Conservation (phyloP, 2,329 filamentous ascomycete species). For the Biscogniauxia marginata region DNA sequence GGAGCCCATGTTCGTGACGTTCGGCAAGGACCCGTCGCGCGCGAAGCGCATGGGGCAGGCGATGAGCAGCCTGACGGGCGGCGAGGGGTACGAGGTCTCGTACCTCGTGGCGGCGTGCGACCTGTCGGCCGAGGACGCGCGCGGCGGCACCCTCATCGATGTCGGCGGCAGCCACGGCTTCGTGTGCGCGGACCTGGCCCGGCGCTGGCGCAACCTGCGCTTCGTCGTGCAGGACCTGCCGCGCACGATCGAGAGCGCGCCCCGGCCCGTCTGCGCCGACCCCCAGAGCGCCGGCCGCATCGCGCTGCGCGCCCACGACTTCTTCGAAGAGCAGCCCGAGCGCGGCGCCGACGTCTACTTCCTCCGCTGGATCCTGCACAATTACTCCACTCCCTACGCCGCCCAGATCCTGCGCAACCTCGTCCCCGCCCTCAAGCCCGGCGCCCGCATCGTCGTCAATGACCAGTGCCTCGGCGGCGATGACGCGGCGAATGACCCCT, state of each 20-base stretch:
- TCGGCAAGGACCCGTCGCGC: constrained; percentile 47
- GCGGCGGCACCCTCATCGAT: constrained; percentile 53
- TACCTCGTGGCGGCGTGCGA: constrained; percentile 56
- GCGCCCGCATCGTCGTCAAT: constrained; percentile 35
- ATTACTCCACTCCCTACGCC: constrained; percentile 44
- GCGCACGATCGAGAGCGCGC: constrained; percentile 48
- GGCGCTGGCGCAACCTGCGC: constrained; percentile 46
- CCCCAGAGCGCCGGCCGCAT: constrained; percentile 16
- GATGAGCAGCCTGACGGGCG: constrained; percentile 54
- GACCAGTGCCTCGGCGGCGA: constrained; percentile 42
- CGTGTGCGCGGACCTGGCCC: constrained; percentile 54
- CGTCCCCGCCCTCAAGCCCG: constrained; percentile 39
- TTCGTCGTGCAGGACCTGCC: constrained; percentile 57
- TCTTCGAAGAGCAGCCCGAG: constrained; percentile 43
- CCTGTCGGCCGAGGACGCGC: constrained; percentile 45
- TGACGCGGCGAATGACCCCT: constrained; percentile 38
- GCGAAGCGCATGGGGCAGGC: constrained; percentile 53
- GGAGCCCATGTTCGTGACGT: constrained; percentile 54
- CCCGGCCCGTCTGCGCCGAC: constrained; percentile 41
- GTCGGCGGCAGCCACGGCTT: constrained; percentile 59
- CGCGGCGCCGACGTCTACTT: constrained; percentile 42
- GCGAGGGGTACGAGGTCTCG: constrained; percentile 54
- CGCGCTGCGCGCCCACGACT: constrained; percentile 39
- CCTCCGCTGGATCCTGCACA: constrained; percentile 46
- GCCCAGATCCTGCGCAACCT: constrained; percentile 36